phyloP scores from a whole-genome alignment of 2,329 filamentous ascomycete genomes.

The Sarocladiaceae sp. region DNA sequence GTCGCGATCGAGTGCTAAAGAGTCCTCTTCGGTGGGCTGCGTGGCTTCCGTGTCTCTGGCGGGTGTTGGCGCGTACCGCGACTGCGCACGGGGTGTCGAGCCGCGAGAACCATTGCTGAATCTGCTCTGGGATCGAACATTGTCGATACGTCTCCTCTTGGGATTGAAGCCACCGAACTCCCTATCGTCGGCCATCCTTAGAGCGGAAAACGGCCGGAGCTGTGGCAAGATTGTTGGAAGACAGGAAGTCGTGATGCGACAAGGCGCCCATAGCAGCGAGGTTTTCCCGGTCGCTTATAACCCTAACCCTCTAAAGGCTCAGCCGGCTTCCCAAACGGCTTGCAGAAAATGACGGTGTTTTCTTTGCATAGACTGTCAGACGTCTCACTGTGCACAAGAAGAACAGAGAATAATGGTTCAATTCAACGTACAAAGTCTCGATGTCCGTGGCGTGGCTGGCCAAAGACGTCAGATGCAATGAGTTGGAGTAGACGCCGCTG shows the following conservation, averaged over 20 bases:
- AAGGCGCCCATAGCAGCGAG: constrained; percentile 12
- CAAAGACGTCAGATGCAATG: no score
- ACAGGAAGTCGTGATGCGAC: background rate
- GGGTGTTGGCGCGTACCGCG: constrained; percentile 35
- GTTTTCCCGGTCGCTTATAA: constrained; percentile 17
- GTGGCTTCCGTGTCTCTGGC: constrained; percentile 39
- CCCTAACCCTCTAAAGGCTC: no score
- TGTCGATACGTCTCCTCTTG: constrained; percentile 31
- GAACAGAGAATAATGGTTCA: no score
- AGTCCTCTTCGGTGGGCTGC: constrained; percentile 62
- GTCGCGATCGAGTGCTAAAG: constrained; percentile 74
- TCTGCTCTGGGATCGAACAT: constrained; percentile 20
- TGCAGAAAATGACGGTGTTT: no score
- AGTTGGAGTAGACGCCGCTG: no score
- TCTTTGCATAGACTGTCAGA: no score
- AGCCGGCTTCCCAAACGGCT: no score
- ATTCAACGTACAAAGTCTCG: no score
- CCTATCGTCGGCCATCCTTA: constrained; percentile 27
- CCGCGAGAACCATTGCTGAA: constrained; percentile 25
- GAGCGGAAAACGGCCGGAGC: constrained; percentile 10
- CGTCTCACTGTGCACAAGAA: no score
- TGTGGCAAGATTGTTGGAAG: background rate
- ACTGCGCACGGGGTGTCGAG: constrained; percentile 28
- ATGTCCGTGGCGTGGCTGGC: no score
- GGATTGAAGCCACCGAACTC: constrained; percentile 32